Evolutionary conservation across 23 red algal species (phyloP).

Genomic region (Gracilaria domingensis): DNA sequence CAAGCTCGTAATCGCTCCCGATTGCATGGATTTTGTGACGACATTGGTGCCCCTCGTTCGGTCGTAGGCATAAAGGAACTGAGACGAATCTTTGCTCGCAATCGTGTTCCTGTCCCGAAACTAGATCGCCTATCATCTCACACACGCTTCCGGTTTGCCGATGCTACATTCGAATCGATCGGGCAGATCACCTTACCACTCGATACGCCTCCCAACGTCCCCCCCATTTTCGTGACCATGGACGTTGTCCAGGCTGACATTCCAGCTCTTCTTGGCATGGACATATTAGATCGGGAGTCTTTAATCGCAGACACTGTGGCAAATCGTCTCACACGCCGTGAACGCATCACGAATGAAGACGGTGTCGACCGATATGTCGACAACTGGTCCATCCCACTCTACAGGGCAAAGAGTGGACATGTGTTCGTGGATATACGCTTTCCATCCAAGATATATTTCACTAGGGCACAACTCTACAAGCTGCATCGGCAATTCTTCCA

Average conservation of each 20-base stretch:
- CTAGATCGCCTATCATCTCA: neutral
- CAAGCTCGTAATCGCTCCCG: too few relatives aligned
- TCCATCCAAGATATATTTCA: conserved; percentile 17
- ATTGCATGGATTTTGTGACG: too few relatives aligned
- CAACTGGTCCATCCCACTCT: conserved; percentile 27
- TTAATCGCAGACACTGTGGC: conserved; percentile 44
- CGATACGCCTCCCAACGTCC: neutral
- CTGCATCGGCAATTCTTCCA: conserved; percentile 54
- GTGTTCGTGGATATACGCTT: conserved; percentile 24
- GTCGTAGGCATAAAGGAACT: conserved; percentile 21
- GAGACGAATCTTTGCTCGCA: neutral
- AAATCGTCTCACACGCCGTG: too few relatives aligned
- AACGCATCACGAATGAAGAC: neutral
- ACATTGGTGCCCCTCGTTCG: too few relatives aligned
- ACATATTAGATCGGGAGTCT: conserved; percentile 32
- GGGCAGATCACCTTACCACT: neutral
- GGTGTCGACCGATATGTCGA: neutral
- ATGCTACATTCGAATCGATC: conserved; percentile 23
- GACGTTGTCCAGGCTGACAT: conserved; percentile 49
- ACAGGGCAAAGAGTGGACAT: neutral
- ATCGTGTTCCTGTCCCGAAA: neutral
- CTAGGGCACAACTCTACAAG: conserved; percentile 32
- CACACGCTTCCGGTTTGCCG: conserved; percentile 27
- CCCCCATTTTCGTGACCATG: conserved; percentile 6
- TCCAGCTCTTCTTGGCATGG: too few relatives aligned